Base-by-base conservation (phyloP, 2,329 filamentous ascomycete species). In the Sarocladium strictum region DNA sequence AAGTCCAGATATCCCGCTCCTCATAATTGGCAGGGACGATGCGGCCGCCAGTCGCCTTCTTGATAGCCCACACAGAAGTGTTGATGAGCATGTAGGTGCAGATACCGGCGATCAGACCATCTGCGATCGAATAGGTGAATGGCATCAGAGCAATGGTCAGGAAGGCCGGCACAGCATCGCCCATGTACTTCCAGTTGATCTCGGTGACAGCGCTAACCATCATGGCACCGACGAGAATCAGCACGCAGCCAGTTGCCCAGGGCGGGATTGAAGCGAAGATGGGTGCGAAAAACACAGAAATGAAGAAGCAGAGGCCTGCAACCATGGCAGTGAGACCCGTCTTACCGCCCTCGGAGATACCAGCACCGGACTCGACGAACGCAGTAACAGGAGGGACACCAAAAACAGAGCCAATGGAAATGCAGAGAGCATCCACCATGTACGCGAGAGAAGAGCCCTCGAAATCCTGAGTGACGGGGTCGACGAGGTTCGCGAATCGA, bases 261-360 rank as follows among this genome's bases (percentile, higher is more conserved):
- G 90, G 86, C 3, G 90, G 90, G 56, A 95, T 94, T 0, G 88
- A 92, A 10, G 90, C 90, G 65, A 95, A 95, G 55, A 95, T 93
- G 0, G 90, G 90, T 0, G 90, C 90, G 66, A 95, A 95, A 77
- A 95, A 95, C 58, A 95, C 81, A 55, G 88, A 83, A 65, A 95
- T 83, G 73, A 96, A 87, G 76, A 96, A 96, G 72, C 87, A 91
- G 51, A 95, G 55, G 4, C 90, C 90, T 0, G 89, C 86, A 15
- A 83, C 76, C 68, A 93, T 88, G 47, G 89, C 84, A 0, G 90
- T 94, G n/a, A 96, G 72, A 15, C 90, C 90, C 0, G 90, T 95
- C 64, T 86, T 85, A 43, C 90, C 90, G 53, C 90, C 90, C 69
- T 96, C 90, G 0, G 89, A 89, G 59, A 96, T 95, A 62, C 90